phyloP scores from a whole-genome alignment of 768 basidiomycete genomes.

The Suillus americanus region DNA sequence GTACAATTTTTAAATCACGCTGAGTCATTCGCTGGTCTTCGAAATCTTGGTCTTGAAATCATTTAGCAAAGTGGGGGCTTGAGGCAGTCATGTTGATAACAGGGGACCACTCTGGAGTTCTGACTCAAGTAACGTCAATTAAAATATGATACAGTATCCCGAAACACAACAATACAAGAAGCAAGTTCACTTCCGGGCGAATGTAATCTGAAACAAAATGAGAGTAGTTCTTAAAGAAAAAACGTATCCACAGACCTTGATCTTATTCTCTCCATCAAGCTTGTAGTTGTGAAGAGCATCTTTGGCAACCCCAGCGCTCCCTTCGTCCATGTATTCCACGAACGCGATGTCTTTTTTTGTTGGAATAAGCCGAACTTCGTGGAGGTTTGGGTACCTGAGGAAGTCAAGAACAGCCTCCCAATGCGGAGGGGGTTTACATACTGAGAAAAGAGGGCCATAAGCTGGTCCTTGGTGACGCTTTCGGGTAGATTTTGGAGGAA shows the following conservation, averaged over 20 bases:
- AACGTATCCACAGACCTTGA: slow-evolving; percentile 66
- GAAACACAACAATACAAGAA: slow-evolving; percentile 26
- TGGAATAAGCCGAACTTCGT: slow-evolving; percentile 98
- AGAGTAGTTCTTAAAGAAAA: slow-evolving; percentile 8
- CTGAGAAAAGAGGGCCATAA: slow-evolving; percentile 90
- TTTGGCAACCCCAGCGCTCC: slow-evolving; percentile 85
- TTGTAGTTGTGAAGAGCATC: slow-evolving; percentile 98
- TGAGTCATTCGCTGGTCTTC: not conserved
- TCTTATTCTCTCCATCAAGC: slow-evolving; percentile 96
- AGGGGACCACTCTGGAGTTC: slow-evolving; percentile 2
- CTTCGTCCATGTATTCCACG: slow-evolving; percentile 96
- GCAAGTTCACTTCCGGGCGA: slow-evolving; percentile 62
- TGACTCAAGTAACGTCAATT: slow-evolving; percentile 12
- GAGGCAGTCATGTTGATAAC: slow-evolving; percentile 17
- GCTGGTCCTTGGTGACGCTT: slow-evolving; percentile 87
- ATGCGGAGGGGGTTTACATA: slow-evolving; percentile 39
- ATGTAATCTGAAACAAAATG: slow-evolving; percentile 54
- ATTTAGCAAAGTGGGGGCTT: not conserved
- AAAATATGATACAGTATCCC: slow-evolving; percentile 30
- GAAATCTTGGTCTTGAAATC: not conserved
- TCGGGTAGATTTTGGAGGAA: slow-evolving; percentile 98
- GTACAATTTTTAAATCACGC: slow-evolving; percentile 1
- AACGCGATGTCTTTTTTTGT: slow-evolving; percentile 98
- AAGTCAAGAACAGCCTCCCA: slow-evolving; percentile 4
- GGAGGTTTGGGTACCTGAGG: slow-evolving; percentile 83